A percentile compares a stretch with the other conserved stretches of the same genome.
Evolutionary conservation across 2,329 filamentous ascomycete genomes (phyloP).

Genomic region (Venturia aucupariae): DNA sequence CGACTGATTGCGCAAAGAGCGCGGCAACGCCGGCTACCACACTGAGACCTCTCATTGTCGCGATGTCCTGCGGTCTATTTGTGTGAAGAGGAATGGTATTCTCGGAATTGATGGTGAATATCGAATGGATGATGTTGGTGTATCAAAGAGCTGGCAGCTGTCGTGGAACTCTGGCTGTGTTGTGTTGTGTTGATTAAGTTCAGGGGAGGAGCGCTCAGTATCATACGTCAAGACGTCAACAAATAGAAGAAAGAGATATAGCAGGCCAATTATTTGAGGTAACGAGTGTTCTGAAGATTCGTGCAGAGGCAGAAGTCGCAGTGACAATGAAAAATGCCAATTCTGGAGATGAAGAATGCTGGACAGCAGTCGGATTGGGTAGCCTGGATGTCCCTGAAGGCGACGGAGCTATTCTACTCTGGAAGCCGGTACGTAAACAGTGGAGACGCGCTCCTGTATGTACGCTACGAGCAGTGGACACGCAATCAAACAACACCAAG

Average conservation of each 20-base stretch:
- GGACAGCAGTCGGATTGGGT: neutral
- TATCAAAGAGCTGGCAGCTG: neutral
- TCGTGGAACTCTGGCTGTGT: neutral
- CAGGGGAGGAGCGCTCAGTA: neutral
- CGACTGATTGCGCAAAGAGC: constrained; percentile 39
- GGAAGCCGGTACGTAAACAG: neutral
- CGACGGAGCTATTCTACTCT: neutral
- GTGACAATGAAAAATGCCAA: neutral
- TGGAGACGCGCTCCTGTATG: neutral
- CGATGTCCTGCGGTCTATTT: neutral
- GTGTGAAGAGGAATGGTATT: neutral
- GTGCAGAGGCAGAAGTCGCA: neutral
- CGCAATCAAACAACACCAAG: neutral
- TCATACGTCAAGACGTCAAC: neutral
- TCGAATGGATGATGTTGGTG: neutral
- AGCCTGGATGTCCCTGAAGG: neutral
- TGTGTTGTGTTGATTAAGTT: neutral
- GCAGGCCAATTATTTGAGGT: neutral
- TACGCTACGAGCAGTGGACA: neutral
- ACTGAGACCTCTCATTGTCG: constrained; percentile 6
- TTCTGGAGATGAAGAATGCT: neutral
- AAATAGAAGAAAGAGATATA: neutral
- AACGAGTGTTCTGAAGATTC: neutral
- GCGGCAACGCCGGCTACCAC: constrained; percentile 7
- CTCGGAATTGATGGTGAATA: neutral